phyloP scores from a whole-genome alignment of 805 yeast genomes.

The Candida adriatica region DNA sequence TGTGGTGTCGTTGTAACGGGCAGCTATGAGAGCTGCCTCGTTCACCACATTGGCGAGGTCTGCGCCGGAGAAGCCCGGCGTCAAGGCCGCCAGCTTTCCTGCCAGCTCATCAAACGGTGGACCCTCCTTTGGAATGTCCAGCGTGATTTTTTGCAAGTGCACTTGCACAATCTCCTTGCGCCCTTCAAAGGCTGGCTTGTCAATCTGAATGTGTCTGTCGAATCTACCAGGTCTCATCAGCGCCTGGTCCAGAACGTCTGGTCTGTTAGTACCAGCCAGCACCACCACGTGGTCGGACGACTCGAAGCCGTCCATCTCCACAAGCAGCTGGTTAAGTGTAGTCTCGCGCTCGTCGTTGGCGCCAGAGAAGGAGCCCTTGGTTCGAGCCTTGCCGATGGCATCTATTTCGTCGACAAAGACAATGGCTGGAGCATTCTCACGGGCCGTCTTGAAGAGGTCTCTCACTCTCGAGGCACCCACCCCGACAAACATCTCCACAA shows the following conservation, averaged over 20 bases:
- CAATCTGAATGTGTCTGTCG: constrained; percentile 87
- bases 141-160: constrained; percentile 66
- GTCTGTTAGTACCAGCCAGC: constrained; percentile 94
- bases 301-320: constrained; percentile 98
- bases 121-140: constrained; percentile 38
- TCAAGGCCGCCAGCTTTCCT: constrained; percentile 88
- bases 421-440: constrained; percentile 91
- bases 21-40: constrained; percentile 96
- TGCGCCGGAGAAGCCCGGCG: constrained; percentile 98
- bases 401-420: constrained; percentile 98
- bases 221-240: constrained; percentile 96
- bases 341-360: constrained; percentile 97
- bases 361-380: constrained; percentile 65
- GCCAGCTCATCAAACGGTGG: constrained; percentile 50
- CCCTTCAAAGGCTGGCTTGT: constrained; percentile 92
- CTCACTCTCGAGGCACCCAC: constrained; percentile 98
- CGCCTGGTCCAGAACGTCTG: constrained; percentile 90
- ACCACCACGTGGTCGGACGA: constrained; percentile 91
- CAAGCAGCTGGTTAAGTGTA: constrained; percentile 89
- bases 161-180: constrained; percentile 89
- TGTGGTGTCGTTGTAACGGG: constrained; percentile 64
- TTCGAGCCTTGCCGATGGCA: constrained; percentile 94
- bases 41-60: constrained; percentile 96
- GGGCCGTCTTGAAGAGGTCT: constrained; percentile 85
- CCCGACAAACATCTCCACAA: constrained; percentile 98